Evolutionary conservation across 176 grass and related monocot species (phyloP).

Genomic region (Oropetium thomaeum): DNA sequence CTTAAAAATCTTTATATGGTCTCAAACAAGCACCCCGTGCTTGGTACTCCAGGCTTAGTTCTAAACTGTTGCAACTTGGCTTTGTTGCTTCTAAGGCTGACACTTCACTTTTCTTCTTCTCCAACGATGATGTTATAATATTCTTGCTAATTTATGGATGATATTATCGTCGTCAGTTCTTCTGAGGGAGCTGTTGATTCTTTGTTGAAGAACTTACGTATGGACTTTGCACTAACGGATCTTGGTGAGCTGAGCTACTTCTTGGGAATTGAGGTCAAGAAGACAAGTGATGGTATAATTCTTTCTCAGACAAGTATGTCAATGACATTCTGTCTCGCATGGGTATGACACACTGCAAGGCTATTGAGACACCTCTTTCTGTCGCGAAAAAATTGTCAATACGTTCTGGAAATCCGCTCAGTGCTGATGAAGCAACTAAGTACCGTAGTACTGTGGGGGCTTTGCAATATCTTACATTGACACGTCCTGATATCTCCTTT

Average conservation of each 20-base stretch:
- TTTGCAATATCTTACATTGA: not conserved
- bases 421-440: not conserved
- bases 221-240: not conserved
- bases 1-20: not conserved
- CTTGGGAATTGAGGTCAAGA: no score
- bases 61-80: not conserved
- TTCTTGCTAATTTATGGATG: not conserved
- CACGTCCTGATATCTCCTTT: not conserved
- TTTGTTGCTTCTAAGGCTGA: not conserved
- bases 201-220: not conserved
- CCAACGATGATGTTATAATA: not conserved
- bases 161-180: not conserved
- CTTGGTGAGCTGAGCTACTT: not conserved
- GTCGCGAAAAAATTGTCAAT: not conserved
- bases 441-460: not conserved
- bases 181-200: not conserved
- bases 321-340: no score
- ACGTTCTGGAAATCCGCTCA: not conserved
- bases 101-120: not conserved
- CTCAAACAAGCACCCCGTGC: not conserved
- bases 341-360: not conserved
- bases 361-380: not conserved
- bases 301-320: no score
- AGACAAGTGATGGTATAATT: no score
- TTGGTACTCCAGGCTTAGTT: not conserved